Evolutionary conservation across 192 early-diverging fungal species (phyloP).

Genomic region (Coemansia reversa): DNA sequence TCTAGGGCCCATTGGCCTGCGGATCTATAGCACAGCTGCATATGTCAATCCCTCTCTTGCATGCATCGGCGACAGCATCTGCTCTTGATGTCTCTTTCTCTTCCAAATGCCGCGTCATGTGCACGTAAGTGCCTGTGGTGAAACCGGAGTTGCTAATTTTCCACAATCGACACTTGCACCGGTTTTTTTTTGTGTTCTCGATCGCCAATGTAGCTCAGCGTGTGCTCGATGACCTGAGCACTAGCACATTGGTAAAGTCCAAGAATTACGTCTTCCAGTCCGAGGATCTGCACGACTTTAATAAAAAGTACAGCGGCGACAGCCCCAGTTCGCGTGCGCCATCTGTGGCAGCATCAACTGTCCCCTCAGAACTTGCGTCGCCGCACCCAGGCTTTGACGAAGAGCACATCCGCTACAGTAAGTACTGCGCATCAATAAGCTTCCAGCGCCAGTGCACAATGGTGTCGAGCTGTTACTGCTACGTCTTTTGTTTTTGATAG

Average conservation of each 20-base stretch:
- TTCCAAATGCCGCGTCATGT: background rate
- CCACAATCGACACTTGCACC: background rate
- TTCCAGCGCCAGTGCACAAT: background rate
- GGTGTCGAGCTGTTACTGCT: background rate
- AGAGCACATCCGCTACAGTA: constrained; percentile 56
- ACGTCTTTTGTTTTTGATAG: constrained; percentile 1
- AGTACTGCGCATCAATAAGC: constrained; percentile 10
- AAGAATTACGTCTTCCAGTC: constrained; percentile 44
- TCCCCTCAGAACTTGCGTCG: constrained; percentile 31
- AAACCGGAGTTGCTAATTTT: background rate
- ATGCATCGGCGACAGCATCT: background rate
- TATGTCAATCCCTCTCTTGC: constrained; percentile 9
- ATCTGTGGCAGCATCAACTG: constrained; percentile 17
- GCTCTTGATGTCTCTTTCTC: background rate
- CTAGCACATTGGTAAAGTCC: constrained; percentile 43
- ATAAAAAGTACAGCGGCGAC: constrained; percentile 49
- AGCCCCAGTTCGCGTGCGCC: constrained; percentile 5
- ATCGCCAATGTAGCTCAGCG: constrained; percentile 36
- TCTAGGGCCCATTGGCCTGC: constrained; percentile 12
- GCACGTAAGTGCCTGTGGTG: background rate
- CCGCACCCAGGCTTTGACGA: constrained; percentile 50
- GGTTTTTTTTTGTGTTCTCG: background rate
- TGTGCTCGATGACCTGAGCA: constrained; percentile 46
- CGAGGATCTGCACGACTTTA: constrained; percentile 43
- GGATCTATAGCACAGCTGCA: constrained; percentile 4